Conservation (phyloP, 148 eudicot genomes). For the Diospyros lotus region DNA sequence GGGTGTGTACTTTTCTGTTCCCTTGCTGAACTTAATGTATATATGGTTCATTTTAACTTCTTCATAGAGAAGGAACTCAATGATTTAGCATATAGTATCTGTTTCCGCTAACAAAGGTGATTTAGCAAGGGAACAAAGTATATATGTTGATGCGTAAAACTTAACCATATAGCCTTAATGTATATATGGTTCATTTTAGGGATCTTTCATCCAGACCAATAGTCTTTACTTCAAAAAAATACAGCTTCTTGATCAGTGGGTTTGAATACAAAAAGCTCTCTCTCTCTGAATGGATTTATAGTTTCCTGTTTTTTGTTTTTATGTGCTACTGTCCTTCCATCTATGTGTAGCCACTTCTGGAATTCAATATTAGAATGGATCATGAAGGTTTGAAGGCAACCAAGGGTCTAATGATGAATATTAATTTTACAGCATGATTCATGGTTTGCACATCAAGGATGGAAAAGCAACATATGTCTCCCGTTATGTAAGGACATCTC, state of each 20-base stretch:
- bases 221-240: no score
- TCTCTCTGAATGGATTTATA: no score
- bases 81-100: neutral
- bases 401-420: neutral
- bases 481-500: slow-evolving; percentile 86
- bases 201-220: no score
- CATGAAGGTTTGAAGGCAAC: neutral
- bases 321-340: neutral
- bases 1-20: slow-evolving; percentile 54
- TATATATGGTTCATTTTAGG: no score
- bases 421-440: slow-evolving; percentile 63
- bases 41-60: neutral
- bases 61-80: neutral
- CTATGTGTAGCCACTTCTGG: neutral
- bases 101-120: neutral
- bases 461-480: slow-evolving; percentile 98
- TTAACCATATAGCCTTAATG: neutral
- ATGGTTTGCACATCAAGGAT: slow-evolving; percentile 86
- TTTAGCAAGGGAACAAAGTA: neutral
- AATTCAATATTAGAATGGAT: neutral
- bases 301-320: no score
- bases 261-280: no score
- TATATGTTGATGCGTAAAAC: neutral
- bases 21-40: neutral
- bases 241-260: no score